Evolutionary conservation across 495 filamentous ascomycete species (phyloP).

Genomic region (Penicillium simplicissimum): DNA sequence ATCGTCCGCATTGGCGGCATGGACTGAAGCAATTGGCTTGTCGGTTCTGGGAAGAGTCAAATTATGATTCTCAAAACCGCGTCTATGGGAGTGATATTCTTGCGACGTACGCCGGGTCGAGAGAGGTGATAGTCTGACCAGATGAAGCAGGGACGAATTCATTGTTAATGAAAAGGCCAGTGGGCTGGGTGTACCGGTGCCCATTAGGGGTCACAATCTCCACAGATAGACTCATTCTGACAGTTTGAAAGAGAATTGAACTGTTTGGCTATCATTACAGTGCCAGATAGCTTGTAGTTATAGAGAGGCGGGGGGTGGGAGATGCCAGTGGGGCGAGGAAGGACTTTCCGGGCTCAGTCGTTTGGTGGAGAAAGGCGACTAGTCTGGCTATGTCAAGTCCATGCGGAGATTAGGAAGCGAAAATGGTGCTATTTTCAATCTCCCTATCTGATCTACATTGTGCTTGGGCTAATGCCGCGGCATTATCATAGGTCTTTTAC

Average conservation of each 20-base stretch:
- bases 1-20: constrained; percentile 76
- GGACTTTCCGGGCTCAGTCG: neutral
- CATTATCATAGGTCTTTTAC: too few species aligned
- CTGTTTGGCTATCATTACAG: neutral
- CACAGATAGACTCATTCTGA: constrained; percentile 35
- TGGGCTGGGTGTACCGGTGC: constrained; percentile 71
- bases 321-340: constrained; percentile 1
- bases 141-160: constrained; percentile 77
- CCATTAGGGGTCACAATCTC: constrained; percentile 89
- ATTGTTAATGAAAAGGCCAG: constrained; percentile 94
- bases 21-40: constrained; percentile 78
- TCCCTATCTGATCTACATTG: neutral
- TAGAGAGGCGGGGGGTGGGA: neutral
- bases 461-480: neutral
- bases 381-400: constrained; percentile 6
- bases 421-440: neutral
- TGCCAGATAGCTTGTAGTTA: constrained; percentile 3
- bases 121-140: constrained; percentile 69
- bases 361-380: neutral
- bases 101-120: constrained; percentile 63
- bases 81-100: neutral
- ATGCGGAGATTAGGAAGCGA: neutral
- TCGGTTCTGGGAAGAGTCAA: constrained; percentile 65
- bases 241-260: neutral
- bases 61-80: constrained; percentile 29